Evolutionary conservation across 495 filamentous ascomycete genomes (phyloP).

Genomic region (Oleoguttula mirabilis): DNA sequence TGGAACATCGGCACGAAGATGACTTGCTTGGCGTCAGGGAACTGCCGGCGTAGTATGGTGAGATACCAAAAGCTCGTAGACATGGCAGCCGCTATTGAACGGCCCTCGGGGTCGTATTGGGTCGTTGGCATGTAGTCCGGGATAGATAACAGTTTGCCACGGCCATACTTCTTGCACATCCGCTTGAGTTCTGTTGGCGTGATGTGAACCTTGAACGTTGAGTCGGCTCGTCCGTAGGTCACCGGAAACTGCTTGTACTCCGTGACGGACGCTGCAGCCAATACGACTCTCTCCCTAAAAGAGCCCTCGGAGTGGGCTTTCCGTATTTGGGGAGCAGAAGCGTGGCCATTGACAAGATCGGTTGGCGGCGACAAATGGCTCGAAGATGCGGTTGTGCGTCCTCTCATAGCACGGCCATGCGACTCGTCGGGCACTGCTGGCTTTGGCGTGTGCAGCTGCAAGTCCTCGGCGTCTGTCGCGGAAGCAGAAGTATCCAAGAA

Average conservation of each 20-base stretch:
- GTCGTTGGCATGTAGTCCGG: neutral
- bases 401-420: neutral
- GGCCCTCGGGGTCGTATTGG: neutral
- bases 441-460: neutral
- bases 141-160: neutral
- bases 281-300: neutral
- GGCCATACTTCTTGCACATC: neutral
- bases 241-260: neutral
- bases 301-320: neutral
- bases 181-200: neutral
- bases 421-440: neutral
- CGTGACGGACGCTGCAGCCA: neutral
- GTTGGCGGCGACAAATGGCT: neutral
- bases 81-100: neutral
- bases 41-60: neutral
- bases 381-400: neutral
- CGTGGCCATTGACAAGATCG: neutral
- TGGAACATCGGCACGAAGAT: neutral
- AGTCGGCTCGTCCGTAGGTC: neutral
- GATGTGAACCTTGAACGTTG: neutral
- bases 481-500: constrained; percentile 28
- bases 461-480: neutral
- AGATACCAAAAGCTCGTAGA: neutral
- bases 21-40: neutral
- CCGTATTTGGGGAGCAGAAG: no score